Evolutionary conservation across 805 yeast species (phyloP).

Genomic region (Cyberlindnera veronae): DNA sequence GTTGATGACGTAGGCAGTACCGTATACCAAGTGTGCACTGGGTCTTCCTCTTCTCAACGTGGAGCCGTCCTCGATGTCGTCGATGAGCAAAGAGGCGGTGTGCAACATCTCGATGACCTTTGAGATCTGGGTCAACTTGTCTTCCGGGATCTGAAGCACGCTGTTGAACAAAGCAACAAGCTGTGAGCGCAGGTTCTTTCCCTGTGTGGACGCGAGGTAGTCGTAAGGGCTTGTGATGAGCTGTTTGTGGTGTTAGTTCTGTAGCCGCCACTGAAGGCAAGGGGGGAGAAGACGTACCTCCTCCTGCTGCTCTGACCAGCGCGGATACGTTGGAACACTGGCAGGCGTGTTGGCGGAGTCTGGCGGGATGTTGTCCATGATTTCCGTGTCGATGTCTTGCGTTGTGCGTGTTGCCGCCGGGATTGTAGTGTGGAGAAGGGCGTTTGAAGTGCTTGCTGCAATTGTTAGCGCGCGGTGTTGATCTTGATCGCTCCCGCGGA

Average conservation of each 20-base stretch:
- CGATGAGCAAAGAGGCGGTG: conserved; percentile 66
- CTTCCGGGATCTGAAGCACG: conserved; percentile 42
- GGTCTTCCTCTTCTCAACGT: conserved; percentile 70
- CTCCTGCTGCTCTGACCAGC: conserved; percentile 13
- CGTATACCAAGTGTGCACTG: conserved; percentile 74
- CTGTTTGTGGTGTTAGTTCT: conserved; percentile 4
- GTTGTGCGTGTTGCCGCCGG: background rate
- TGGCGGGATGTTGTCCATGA: background rate
- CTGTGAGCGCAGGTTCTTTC: conserved; percentile 26
- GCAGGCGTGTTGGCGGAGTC: background rate
- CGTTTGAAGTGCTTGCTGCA: too few species aligned
- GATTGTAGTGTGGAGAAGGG: too few species aligned
- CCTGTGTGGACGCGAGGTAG: conserved; percentile 23
- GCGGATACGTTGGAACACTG: conserved; percentile 9
- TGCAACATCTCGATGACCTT: conserved; percentile 58
- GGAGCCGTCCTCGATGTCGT: conserved; percentile 85
- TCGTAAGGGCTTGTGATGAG: conserved; percentile 25
- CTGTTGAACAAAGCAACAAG: conserved; percentile 52
- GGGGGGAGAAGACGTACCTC: conserved; percentile 4
- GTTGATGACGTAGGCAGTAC: conserved; percentile 77
- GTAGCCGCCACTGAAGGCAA: background rate
- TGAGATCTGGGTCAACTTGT: conserved; percentile 38
- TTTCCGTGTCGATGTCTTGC: background rate
- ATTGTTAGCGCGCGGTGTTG: too few species aligned
- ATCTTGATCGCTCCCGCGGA: too few species aligned